These are phyloP conservation scores for Penicillium bovifimosum DNA, from an alignment of 495 filamentous ascomycete species.

Conservation along the genomic window DNA sequence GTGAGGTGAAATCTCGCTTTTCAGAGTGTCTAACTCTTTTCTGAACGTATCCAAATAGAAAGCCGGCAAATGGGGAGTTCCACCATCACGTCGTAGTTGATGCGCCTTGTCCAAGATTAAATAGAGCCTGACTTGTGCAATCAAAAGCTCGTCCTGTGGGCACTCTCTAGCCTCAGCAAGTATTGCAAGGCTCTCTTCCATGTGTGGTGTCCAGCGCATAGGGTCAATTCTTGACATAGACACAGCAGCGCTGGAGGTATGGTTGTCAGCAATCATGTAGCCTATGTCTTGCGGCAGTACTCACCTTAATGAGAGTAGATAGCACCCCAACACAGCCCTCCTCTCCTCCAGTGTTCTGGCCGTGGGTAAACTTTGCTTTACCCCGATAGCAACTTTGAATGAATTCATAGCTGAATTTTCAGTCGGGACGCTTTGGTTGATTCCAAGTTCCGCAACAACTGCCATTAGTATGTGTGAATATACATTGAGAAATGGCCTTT, in stretches of 20 bases:
- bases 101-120: conserved; percentile 36
- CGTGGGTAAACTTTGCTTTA: conserved; percentile 12
- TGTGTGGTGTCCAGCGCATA: conserved; percentile 46
- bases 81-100: conserved; percentile 19
- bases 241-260: conserved; percentile 31
- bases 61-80: conserved; percentile 17
- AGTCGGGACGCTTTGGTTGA: conserved; percentile 42
- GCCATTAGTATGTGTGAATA: conserved; percentile 46
- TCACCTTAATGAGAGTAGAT: conserved; percentile 47
- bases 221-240: conserved; percentile 42
- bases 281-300: not conserved
- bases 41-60: conserved; percentile 43
- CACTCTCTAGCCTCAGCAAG: conserved; percentile 43
- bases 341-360: conserved; percentile 46
- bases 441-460: conserved; percentile 49
- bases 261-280: not conserved
- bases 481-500: conserved; percentile 31
- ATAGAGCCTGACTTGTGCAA: conserved; percentile 43
- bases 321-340: conserved; percentile 49
- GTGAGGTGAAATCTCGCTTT: conserved; percentile 27
- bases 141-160: conserved; percentile 45
- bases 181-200: conserved; percentile 46
- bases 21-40: conserved; percentile 37
- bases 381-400: conserved; percentile 20
- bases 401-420: conserved; percentile 19